Evolutionary conservation across 2,329 filamentous ascomycete species (phyloP).

Genomic region (Hypomyces perniciosus): DNA sequence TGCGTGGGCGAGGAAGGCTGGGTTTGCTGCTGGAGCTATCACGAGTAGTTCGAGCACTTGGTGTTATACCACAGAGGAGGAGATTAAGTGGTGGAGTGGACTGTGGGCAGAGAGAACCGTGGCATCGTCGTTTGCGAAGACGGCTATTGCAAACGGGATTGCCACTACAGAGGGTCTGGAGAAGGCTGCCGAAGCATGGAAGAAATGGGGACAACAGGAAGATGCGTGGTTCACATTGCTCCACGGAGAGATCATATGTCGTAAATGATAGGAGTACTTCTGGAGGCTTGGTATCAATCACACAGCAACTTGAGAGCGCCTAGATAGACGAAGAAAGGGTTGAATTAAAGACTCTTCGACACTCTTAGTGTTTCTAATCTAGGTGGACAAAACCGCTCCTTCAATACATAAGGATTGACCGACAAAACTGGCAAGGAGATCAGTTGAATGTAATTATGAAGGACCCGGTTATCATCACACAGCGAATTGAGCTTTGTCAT

Average conservation of each 20-base stretch:
- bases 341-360: no score
- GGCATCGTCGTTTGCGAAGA: slow-evolving; percentile 16
- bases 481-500: no score
- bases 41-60: slow-evolving; percentile 16
- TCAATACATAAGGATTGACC: no score
- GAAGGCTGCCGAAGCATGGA: slow-evolving; percentile 8
- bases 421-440: no score
- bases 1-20: slow-evolving; percentile 18
- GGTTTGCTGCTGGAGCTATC: slow-evolving; percentile 14
- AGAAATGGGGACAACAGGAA: slow-evolving; percentile 9
- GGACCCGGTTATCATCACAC: no score
- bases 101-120: slow-evolving; percentile 18
- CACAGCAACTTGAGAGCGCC: no score
- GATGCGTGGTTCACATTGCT: slow-evolving; percentile 15
- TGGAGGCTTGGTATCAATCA: no score
- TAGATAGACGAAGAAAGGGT: no score
- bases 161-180: slow-evolving; percentile 19
- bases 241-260: slow-evolving; percentile 16
- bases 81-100: slow-evolving; percentile 19
- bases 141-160: slow-evolving; percentile 10
- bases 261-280: slow-evolving; percentile 2
- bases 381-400: no score
- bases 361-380: no score
- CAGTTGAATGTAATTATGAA: no score
- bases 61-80: slow-evolving; percentile 18